Percentiles rank a stretch among this genome's conserved stretches.
Evolutionary conservation across 805 yeast genomes (phyloP).

Genomic region (Yamadazyma insecticola): DNA sequence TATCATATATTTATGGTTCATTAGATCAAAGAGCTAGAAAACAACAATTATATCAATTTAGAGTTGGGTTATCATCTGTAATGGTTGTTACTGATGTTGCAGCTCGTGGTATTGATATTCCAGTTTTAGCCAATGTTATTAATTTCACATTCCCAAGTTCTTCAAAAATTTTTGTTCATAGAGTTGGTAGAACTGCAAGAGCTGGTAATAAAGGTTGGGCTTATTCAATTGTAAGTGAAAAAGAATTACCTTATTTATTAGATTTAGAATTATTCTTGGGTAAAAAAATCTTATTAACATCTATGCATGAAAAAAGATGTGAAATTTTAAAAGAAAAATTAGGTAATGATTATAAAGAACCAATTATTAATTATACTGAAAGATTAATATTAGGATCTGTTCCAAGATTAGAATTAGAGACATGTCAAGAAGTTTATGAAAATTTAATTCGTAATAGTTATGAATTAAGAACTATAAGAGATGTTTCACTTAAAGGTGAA

Average conservation of each 20-base stretch:
- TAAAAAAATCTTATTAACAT: conserved; percentile 65
- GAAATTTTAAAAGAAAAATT: conserved; percentile 46
- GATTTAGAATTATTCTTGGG: conserved; percentile 91
- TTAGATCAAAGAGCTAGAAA: conserved; percentile 93
- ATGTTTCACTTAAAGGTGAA: conserved; percentile 84
- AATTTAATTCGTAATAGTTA: conserved; percentile 56
- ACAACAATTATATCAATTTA: conserved; percentile 78
- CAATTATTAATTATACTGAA: conserved; percentile 63
- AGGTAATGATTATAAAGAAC: conserved; percentile 41
- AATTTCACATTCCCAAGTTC: conserved; percentile 88
- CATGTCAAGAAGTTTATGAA: conserved; percentile 65
- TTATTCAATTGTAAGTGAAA: conserved; percentile 77
- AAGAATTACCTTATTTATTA: conserved; percentile 82
- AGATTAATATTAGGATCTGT: conserved; percentile 78
- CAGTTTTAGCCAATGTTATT: conserved; percentile 90
- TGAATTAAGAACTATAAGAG: conserved; percentile 60
- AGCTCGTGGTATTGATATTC: conserved; percentile 98
- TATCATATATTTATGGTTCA: conserved; percentile 88
- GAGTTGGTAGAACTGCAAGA: conserved; percentile 99
- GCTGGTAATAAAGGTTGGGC: conserved; percentile 99
- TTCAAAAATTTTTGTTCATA: conserved; percentile 89
- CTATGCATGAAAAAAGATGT: conserved; percentile 62
- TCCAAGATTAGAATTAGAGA: conserved; percentile 71
- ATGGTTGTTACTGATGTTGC: conserved; percentile 97
- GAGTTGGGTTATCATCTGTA: conserved; percentile 78